phyloP scores from a whole-genome alignment of 768 basidiomycete species.

The Agaricus blazei region DNA sequence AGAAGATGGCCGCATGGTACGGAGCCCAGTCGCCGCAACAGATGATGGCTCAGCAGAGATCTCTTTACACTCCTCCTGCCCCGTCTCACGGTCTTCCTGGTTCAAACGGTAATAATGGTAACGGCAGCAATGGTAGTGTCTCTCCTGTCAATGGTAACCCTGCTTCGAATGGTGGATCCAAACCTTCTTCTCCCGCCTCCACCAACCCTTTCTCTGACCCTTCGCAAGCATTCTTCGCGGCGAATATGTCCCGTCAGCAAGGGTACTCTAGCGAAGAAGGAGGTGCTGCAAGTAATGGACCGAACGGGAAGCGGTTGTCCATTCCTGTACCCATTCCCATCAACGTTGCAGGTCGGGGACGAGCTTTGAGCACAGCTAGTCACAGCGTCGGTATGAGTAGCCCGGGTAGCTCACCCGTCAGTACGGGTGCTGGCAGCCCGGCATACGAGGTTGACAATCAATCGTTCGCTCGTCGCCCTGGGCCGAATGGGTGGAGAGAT shows the following conservation, averaged over 20 bases:
- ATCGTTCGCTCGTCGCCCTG: background rate
- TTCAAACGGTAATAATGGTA: slow-evolving; percentile 7
- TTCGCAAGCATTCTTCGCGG: slow-evolving; percentile 10
- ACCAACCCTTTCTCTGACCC: slow-evolving; percentile 9
- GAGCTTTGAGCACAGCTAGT: slow-evolving; percentile 8
- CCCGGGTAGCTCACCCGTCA: slow-evolving; percentile 7
- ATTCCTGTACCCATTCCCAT: background rate
- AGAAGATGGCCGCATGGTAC: slow-evolving; percentile 19
- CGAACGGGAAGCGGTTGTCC: slow-evolving; percentile 7
- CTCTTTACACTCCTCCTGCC: slow-evolving; percentile 20
- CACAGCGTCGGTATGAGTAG: slow-evolving; percentile 4
- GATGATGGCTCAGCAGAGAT: slow-evolving; percentile 14
- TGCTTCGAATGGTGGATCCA: slow-evolving; percentile 7
- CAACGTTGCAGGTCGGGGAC: slow-evolving; percentile 2
- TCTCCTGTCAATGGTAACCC: slow-evolving; percentile 8
- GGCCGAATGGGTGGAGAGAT: slow-evolving; percentile 8
- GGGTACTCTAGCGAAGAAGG: slow-evolving; percentile 8
- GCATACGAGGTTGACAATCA: slow-evolving; percentile 9
- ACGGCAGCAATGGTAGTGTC: slow-evolving; percentile 10
- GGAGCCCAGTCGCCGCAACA: slow-evolving; percentile 14
- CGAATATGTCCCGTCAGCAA: slow-evolving; percentile 8
- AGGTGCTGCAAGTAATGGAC: slow-evolving; percentile 7
- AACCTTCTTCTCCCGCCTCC: slow-evolving; percentile 7
- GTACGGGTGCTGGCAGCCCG: slow-evolving; percentile 11
- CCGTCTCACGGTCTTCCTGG: slow-evolving; percentile 15